Percentiles rank a stretch among this genome's conserved stretches.
Evolutionary conservation across 371 early-diverging fungal species (phyloP).

Genomic region (Massospora cicadina): DNA sequence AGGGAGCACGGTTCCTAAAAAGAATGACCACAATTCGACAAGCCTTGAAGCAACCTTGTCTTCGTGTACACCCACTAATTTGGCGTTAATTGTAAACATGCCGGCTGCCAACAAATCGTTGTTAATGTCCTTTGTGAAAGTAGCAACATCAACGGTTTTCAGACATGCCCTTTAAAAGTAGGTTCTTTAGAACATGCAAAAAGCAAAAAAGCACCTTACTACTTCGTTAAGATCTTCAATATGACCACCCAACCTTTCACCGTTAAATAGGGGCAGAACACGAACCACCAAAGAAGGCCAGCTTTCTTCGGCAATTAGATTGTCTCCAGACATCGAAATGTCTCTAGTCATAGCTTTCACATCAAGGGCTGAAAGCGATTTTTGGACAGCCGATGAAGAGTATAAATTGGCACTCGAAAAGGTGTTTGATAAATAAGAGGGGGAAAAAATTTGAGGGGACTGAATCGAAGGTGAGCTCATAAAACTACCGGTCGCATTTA

Average conservation of each 20-base stretch:
- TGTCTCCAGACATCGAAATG: conserved; percentile 18
- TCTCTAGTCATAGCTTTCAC: conserved; percentile 40
- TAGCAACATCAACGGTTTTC: conserved; percentile 25
- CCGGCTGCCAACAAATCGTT: conserved; percentile 40
- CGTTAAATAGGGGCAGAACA: conserved; percentile 70
- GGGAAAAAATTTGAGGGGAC: neutral
- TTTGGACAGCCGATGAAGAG: conserved; percentile 26
- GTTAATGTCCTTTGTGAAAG: conserved; percentile 30
- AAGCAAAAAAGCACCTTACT: conserved; percentile 29
- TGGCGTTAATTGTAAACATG: conserved; percentile 50
- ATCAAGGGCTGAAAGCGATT: conserved; percentile 34
- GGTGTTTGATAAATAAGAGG: neutral
- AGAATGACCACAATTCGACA: conserved; percentile 70
- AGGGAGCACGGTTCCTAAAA: conserved; percentile 65
- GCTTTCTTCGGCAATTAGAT: conserved; percentile 29
- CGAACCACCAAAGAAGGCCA: conserved; percentile 57
- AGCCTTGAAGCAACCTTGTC: conserved; percentile 49
- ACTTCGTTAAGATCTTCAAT: conserved; percentile 71
- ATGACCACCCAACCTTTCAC: conserved; percentile 56
- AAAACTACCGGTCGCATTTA: neutral
- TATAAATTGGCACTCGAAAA: conserved; percentile 11
- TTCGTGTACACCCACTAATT: conserved; percentile 47
- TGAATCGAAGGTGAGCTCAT: neutral
- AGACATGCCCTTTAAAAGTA: conserved; percentile 32
- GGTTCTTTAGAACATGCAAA: neutral